Base-by-base conservation (phyloP, 768 basidiomycete species). In the Mycena indigotica region DNA sequence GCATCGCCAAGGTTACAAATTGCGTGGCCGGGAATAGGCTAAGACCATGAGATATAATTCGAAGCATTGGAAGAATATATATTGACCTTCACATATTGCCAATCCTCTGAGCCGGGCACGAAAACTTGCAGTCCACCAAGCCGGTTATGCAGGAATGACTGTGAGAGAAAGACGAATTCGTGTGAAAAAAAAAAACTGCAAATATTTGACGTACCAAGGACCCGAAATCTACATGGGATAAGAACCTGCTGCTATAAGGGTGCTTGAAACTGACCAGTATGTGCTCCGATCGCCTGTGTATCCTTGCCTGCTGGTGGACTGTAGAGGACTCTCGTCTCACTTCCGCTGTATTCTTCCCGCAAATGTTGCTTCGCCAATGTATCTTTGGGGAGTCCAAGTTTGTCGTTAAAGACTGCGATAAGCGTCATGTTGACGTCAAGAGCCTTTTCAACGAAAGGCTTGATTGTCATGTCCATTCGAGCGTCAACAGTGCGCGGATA, bases 1-100 rank as follows among this genome's bases (percentile, higher is more conserved):
- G 79, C 73, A 54, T 81, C 79, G 6, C 79, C 79, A 38, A 80
- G 57, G 59, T 81, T 81, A 67, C 78, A 78, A 45, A 80, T 73
- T 3, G 73, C 75, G 48, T 77, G 76, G 3, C 78, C 78, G 1
- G 76, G 75, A 24, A 80, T 52, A 46, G 79, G 79, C 74, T 78
- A 52, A 30, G 8, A 41, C 17, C 4, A 19, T 16, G 35, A 50
- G 50, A 57, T 19, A n/a, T 26, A 17, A 17, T 50, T 39, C 23
- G 45, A 26, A 21, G 16, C 21, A 26, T 21, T 25, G 40, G 23
- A 35, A 30, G 24, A 21, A 46, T 23, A 46, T 1, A n/a, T 24
- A 28, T 65, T 16, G 24, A 76, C 77, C 71, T 77, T 78, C 32
- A 79, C 69, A 57, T 77, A 78, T 45, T 73, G 68, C 77, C 77